Conservation (phyloP, 2,329 filamentous ascomycete genomes). For the Penicillium glabrum region DNA sequence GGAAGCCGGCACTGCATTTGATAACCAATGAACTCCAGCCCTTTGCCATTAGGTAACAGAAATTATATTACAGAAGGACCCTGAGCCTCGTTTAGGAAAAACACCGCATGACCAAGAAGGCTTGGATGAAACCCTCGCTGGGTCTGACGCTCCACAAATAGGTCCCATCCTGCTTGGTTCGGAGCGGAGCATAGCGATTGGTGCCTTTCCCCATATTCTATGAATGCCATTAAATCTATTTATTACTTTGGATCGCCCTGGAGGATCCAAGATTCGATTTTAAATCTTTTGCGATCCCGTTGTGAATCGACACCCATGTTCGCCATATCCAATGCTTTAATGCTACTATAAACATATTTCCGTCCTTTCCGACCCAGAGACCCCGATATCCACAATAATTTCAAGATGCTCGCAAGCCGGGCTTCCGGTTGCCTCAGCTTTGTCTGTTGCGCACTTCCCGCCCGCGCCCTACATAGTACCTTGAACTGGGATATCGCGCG, state of each 20-base stretch:
- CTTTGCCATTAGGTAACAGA: neutral
- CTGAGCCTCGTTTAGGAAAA: slow-evolving; percentile 5
- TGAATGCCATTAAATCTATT: slow-evolving; percentile 12
- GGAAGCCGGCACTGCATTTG: neutral
- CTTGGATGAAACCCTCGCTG: slow-evolving; percentile 6
- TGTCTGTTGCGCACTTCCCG: slow-evolving; percentile 15
- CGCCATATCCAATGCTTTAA: neutral
- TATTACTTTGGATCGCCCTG: slow-evolving; percentile 1
- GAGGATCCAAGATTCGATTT: neutral
- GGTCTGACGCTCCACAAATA: neutral
- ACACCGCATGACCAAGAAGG: slow-evolving; percentile 7
- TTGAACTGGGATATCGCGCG: slow-evolving; percentile 13
- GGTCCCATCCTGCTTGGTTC: neutral
- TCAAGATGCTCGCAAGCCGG: slow-evolving; percentile 1
- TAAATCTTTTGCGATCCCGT: neutral
- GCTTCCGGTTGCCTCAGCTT: slow-evolving; percentile 1
- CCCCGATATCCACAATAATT: neutral
- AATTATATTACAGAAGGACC: neutral
- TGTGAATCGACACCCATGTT: neutral
- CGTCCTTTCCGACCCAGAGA: neutral
- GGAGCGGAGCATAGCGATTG: neutral
- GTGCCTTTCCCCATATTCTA: slow-evolving; percentile 9
- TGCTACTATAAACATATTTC: neutral
- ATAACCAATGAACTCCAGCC: neutral
- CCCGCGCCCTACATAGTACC: slow-evolving; percentile 5